Evolutionary conservation across 2,329 filamentous ascomycete species (phyloP).

Genomic region (Stagonosporopsis cucurbitacearum): DNA sequence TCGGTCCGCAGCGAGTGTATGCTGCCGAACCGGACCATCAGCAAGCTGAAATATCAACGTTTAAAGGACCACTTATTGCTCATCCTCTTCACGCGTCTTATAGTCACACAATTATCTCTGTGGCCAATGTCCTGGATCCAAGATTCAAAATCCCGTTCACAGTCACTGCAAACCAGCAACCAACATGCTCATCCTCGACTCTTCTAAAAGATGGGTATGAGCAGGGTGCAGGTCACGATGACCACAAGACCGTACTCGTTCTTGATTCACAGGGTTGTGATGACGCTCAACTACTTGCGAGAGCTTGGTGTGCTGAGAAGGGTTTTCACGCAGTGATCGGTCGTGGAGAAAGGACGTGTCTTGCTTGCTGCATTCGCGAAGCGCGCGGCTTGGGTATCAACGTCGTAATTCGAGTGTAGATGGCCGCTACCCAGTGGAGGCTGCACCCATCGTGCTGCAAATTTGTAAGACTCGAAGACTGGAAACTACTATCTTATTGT

Average conservation of each 20-base stretch:
- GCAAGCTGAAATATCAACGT: not conserved
- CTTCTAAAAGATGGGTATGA: slow-evolving; percentile 18
- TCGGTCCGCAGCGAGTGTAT: slow-evolving; percentile 37
- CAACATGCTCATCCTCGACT: slow-evolving; percentile 24
- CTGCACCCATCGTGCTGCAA: not conserved
- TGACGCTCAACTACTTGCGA: slow-evolving; percentile 72
- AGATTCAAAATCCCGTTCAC: slow-evolving; percentile 38
- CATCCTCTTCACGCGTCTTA: slow-evolving; percentile 53
- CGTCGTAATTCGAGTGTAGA: slow-evolving; percentile 61
- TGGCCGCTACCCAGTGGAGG: not conserved
- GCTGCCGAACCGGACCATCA: slow-evolving; percentile 26
- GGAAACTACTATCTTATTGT: not conserved
- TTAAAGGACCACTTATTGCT: slow-evolving; percentile 25
- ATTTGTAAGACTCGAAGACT: not conserved
- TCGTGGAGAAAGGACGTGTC: slow-evolving; percentile 69
- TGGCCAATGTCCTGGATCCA: slow-evolving; percentile 37
- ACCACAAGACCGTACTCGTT: slow-evolving; percentile 47
- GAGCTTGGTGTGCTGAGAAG: slow-evolving; percentile 75
- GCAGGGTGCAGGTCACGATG: slow-evolving; percentile 21
- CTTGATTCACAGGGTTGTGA: slow-evolving; percentile 64
- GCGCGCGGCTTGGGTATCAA: slow-evolving; percentile 73
- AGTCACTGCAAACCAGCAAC: slow-evolving; percentile 23
- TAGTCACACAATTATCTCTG: slow-evolving; percentile 46
- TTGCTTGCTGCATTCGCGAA: slow-evolving; percentile 77
- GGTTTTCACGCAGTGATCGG: slow-evolving; percentile 78